Evolutionary conservation across 805 yeast genomes (phyloP).

Genomic region (Tetrapisispora nanseiensis): DNA sequence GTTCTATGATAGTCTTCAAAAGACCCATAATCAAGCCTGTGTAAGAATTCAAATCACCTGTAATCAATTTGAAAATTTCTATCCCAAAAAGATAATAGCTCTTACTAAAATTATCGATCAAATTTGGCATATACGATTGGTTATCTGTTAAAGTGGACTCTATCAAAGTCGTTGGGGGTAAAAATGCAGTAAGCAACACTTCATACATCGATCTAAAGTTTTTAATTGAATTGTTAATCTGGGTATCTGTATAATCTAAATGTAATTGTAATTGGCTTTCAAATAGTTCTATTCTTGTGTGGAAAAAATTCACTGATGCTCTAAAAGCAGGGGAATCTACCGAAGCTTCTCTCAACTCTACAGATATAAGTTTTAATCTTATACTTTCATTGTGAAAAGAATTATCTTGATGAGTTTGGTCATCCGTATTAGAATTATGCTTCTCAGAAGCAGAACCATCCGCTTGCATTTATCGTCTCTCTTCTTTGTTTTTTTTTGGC

Average conservation of each 20-base stretch:
- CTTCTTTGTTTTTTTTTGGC: no score
- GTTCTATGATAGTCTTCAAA: slow-evolving; percentile 34
- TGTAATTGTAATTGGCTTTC: slow-evolving; percentile 54
- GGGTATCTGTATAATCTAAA: slow-evolving; percentile 34
- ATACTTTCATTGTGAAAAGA: not conserved
- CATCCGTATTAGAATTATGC: no score
- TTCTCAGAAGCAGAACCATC: no score
- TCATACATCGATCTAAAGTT: slow-evolving; percentile 38
- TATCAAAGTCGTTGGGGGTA: slow-evolving; percentile 37
- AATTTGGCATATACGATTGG: slow-evolving; percentile 50
- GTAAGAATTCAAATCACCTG: slow-evolving; percentile 11
- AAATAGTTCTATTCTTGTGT: slow-evolving; percentile 46
- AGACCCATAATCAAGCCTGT: slow-evolving; percentile 9
- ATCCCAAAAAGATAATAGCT: slow-evolving; percentile 13
- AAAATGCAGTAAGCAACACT: slow-evolving; percentile 38
- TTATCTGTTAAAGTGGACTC: slow-evolving; percentile 53
- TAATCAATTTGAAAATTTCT: slow-evolving; percentile 8
- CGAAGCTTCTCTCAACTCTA: slow-evolving; percentile 14
- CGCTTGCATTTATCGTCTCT: no score
- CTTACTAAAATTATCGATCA: slow-evolving; percentile 12
- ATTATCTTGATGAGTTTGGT: not conserved
- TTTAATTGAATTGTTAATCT: slow-evolving; percentile 33
- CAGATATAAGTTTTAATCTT: slow-evolving; percentile 8
- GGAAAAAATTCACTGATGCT: slow-evolving; percentile 57
- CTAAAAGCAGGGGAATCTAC: slow-evolving; percentile 69